A percentile compares a stretch with the other conserved stretches of the same genome.
Evolutionary conservation across 441 rosid species (phyloP).

Genomic region (Gossypium lobatum): DNA sequence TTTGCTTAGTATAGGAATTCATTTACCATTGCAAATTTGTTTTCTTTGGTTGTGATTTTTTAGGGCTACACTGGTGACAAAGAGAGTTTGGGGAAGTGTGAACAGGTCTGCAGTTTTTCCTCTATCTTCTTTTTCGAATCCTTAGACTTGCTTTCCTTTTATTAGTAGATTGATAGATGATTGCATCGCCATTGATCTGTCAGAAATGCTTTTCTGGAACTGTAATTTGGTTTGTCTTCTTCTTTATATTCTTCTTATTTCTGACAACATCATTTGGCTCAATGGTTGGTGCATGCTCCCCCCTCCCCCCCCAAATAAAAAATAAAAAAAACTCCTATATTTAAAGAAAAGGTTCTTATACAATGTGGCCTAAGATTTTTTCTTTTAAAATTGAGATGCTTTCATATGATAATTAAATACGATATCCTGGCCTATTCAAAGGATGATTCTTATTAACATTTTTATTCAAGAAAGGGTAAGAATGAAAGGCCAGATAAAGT

Average conservation of each 20-base stretch:
- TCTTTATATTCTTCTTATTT: background rate
- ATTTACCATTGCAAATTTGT: conserved; percentile 13
- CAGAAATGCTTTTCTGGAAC: background rate
- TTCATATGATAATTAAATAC: background rate
- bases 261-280: background rate
- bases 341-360: background rate
- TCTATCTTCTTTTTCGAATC: conserved; percentile 11
- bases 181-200: background rate
- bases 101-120: conserved; percentile 58
- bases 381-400: conserved; percentile 1
- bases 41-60: conserved; percentile 20
- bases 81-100: conserved; percentile 81
- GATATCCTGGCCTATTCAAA: background rate
- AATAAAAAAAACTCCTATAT: background rate
- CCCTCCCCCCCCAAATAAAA: background rate
- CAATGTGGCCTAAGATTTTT: background rate
- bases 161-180: conserved; percentile 2
- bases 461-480: background rate
- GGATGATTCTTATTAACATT: background rate
- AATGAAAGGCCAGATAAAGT: conserved; percentile 7
- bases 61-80: conserved; percentile 81
- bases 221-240: conserved; percentile 5
- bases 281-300: background rate
- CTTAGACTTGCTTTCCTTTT: conserved; percentile 10
- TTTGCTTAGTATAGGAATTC: background rate